Evolutionary conservation across 2,329 filamentous ascomycete genomes (phyloP).

Genomic region (Cladobotryum protrusum): DNA sequence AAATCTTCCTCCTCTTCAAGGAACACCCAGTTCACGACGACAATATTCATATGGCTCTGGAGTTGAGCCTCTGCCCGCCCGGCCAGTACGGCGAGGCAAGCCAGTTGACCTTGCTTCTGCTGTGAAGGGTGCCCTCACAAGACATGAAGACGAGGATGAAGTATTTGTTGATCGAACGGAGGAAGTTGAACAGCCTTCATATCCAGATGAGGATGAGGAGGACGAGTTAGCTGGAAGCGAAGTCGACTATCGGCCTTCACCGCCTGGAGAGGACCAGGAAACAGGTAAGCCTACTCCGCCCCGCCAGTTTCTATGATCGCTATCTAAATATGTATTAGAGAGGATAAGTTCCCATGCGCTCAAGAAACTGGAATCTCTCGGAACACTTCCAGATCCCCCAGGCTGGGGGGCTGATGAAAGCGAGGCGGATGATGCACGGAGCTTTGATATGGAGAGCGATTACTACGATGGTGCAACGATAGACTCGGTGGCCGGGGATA

Average conservation of each 20-base stretch:
- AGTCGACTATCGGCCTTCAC: background rate
- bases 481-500: conserved; percentile 20
- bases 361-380: background rate
- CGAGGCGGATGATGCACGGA: conserved; percentile 28
- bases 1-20: conserved; percentile 21
- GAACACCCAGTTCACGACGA: conserved; percentile 30
- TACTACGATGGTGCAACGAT: conserved; percentile 33
- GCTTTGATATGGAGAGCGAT: conserved; percentile 32
- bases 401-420: conserved; percentile 12
- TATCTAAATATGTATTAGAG: background rate
- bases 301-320: background rate
- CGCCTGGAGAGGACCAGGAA: background rate
- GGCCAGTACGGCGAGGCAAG: conserved; percentile 7
- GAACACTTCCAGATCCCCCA: background rate
- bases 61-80: conserved; percentile 26
- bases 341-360: background rate
- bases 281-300: background rate
- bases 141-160: conserved; percentile 1
- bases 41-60: conserved; percentile 34
- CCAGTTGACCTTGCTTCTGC: conserved; percentile 3
- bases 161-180: background rate
- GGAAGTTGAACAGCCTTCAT: background rate
- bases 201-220: conserved; percentile 11
- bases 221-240: conserved; percentile 16
- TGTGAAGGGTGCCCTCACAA: conserved; percentile 4